Percentiles rank a stretch among this genome's conserved stretches.
Conservation (phyloP, 2,329 filamentous ascomycete genomes). For the Exophiala calicioides region DNA sequence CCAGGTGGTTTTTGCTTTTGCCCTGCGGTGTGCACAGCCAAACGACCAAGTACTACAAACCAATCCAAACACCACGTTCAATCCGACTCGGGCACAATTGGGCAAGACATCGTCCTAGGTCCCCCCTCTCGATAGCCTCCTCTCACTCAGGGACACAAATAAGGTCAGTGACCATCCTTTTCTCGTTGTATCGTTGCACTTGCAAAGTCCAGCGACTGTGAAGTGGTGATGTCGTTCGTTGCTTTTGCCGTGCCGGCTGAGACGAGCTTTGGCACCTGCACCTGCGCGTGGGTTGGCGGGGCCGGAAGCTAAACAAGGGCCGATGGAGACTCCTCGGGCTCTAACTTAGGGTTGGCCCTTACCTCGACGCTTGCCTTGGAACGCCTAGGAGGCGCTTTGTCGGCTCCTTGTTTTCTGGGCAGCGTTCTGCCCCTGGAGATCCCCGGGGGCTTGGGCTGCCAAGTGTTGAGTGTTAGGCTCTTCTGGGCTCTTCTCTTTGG, state of each 20-base stretch:
- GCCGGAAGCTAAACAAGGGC: not conserved
- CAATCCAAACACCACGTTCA: too few species aligned
- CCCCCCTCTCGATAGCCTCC: not conserved
- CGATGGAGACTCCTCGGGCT: slow-evolving; percentile 1
- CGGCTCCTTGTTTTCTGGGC: too few species aligned
- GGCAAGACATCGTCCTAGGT: not conserved
- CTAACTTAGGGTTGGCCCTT: slow-evolving; percentile 5
- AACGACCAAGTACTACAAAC: not conserved
- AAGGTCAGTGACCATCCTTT: slow-evolving; percentile 13
- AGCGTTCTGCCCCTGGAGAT: too few species aligned
- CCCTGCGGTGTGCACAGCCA: slow-evolving; percentile 1
- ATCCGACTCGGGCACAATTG: not conserved
- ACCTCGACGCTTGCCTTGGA: slow-evolving; percentile 2
- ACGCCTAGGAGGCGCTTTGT: too few species aligned
- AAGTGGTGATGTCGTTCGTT: slow-evolving; percentile 3
- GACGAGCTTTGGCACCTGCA: not conserved
- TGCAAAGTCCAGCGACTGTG: not conserved
- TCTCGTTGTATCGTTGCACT: not conserved
- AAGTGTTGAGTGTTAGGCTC: too few species aligned
- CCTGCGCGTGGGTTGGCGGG: not conserved
- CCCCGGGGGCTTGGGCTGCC: too few species aligned
- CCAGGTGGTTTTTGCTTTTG: slow-evolving; percentile 11
- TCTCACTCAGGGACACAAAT: not conserved
- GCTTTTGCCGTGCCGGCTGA: slow-evolving; percentile 6
- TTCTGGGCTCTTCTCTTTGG: not conserved